These are phyloP conservation scores for Hericium coralloides DNA, from an alignment of 768 basidiomycete genomes.

Conservation along the genomic window DNA sequence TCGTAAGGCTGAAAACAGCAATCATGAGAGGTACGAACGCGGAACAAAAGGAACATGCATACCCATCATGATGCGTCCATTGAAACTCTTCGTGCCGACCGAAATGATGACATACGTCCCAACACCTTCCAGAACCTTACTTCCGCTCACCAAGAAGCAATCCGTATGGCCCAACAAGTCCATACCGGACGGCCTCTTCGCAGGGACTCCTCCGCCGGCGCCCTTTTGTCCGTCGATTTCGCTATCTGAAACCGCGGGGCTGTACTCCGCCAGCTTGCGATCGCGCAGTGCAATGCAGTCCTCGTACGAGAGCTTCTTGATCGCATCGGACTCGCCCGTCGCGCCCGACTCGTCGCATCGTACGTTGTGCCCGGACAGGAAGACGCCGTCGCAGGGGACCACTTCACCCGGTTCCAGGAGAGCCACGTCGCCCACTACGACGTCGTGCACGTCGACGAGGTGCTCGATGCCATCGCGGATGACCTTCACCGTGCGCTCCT, in stretches of 20 bases:
- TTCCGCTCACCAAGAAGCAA: slow-evolving; percentile 87
- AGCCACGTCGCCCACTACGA: slow-evolving; percentile 91
- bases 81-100: slow-evolving; percentile 88
- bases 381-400: slow-evolving; percentile 92
- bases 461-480: slow-evolving; percentile 20
- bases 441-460: slow-evolving; percentile 44
- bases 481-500: slow-evolving; percentile 85
- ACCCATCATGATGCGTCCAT: slow-evolving; percentile 98
- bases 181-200: slow-evolving; percentile 12
- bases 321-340: slow-evolving; percentile 94
- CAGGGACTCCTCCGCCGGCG: slow-evolving; percentile 17
- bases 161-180: slow-evolving; percentile 54
- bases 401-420: slow-evolving; percentile 93
- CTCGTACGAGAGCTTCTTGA: slow-evolving; percentile 76
- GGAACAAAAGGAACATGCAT: slow-evolving; percentile 19
- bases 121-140: slow-evolving; percentile 91
- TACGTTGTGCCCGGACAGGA: slow-evolving; percentile 86
- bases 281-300: slow-evolving; percentile 53
- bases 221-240: slow-evolving; percentile 20
- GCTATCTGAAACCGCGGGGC: not conserved
- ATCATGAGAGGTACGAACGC: not conserved
- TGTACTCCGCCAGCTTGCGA: slow-evolving; percentile 10
- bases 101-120: slow-evolving; percentile 89
- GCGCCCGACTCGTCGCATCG: slow-evolving; percentile 95
- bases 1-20: slow-evolving; percentile 54